A percentile compares a stretch with the other conserved stretches of the same genome.
Evolutionary conservation across 2,329 filamentous ascomycete species (phyloP).

Genomic region (Diaporthe sp.): DNA sequence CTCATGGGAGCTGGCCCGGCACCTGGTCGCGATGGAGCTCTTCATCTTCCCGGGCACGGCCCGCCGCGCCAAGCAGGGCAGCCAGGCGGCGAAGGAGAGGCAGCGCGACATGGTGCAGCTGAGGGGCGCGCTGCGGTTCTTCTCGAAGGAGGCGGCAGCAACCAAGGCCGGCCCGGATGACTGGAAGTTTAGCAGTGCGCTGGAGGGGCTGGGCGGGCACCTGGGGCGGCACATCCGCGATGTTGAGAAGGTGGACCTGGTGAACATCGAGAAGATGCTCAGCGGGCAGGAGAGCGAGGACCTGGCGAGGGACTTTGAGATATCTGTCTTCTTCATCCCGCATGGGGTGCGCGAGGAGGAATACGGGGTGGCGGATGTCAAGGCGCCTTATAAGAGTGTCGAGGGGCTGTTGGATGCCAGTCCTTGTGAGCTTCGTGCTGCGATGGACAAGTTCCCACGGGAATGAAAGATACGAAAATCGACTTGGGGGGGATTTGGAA

Average conservation of each 20-base stretch:
- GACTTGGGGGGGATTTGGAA: not conserved
- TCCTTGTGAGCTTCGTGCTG: conserved; percentile 4
- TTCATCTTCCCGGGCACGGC: conserved; percentile 38
- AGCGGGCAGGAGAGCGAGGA: conserved; percentile 33
- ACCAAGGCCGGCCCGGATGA: not conserved
- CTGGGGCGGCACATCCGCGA: conserved; percentile 28
- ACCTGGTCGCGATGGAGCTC: conserved; percentile 35
- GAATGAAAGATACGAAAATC: not conserved
- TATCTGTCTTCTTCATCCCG: conserved; percentile 22
- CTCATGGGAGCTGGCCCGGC: conserved; percentile 38
- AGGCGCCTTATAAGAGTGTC: conserved; percentile 26
- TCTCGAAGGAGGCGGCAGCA: not conserved
- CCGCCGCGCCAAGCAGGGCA: conserved; percentile 27
- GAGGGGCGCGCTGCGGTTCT: not conserved
- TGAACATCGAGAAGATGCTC: conserved; percentile 33
- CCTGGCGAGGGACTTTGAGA: conserved; percentile 34
- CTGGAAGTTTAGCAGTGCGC: not conserved
- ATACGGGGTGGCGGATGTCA: not conserved
- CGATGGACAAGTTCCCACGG: not conserved
- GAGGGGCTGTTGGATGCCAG: conserved; percentile 21
- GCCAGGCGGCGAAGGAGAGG: conserved; percentile 5
- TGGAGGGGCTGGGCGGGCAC: not conserved
- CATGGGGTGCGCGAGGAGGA: not conserved
- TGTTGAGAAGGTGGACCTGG: conserved; percentile 35
- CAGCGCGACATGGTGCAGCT: conserved; percentile 12